Base-by-base conservation (phyloP, 805 yeast genomes). In the Komagataella mondaviorum region DNA sequence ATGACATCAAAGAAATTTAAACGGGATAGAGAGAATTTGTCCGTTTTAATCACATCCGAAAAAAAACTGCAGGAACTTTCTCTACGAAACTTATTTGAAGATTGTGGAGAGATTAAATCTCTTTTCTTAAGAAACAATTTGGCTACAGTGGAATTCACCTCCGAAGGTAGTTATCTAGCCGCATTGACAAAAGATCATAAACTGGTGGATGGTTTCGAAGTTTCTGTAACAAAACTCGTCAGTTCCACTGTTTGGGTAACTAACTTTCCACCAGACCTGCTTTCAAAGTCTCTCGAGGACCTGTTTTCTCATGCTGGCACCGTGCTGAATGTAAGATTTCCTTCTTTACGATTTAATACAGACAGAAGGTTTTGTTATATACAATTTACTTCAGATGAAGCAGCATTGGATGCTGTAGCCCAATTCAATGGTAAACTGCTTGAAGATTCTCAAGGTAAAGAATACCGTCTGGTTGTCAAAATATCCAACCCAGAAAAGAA, bases 351-450 rank as follows among this genome's bases (percentile, higher is more conserved):
- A 47, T 71, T 66, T 48, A 77, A 77, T 56, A 61, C 77, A 4
- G 72, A 73, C 30, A 71, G 93, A 52, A 63, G 95, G 30, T 88
- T 88, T 60, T 85, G 91, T 55, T 88, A 87, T 59, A 71, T 85
- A 14, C 93, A 85, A 57, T 81, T 66, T 55, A 51, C 63, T 0
- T 59, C 68, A 4, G 51, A 73, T 0, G 67, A 69, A n/a, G 66
- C 64, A 16, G 84, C 86, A 0, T 48, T 60, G 0, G 49, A 55
- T 0, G 83, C 85, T 0, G 66, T 76, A 1, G 53, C 53, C 0
- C 52, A 54, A 1, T 63, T 79, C 8, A 60, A 83, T 59, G 77
- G 72, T 0, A 63, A 57, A 45, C 59, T 55, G 0, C 43, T 73
- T 1, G 62, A 63, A 1, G 75, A 69, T 4, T 59, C 57, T 4